These are phyloP conservation scores for Leccinum longicurvipes DNA, from an alignment of 768 basidiomycete genomes.

Conservation along the genomic window DNA sequence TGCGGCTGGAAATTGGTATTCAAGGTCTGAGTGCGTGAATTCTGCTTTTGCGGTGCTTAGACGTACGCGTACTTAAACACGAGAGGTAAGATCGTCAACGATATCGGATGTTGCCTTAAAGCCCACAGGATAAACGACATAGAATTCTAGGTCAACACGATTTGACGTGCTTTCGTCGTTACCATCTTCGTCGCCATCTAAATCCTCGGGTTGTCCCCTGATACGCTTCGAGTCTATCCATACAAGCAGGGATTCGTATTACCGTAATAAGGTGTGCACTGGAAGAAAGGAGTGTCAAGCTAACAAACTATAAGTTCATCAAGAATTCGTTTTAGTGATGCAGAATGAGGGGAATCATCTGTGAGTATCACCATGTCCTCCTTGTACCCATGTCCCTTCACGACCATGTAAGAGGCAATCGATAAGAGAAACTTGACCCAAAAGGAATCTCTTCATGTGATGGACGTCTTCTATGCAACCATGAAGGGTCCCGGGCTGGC, in stretches of 20 bases:
- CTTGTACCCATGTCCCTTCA: slow-evolving; percentile 50
- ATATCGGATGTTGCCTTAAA: too few relatives aligned
- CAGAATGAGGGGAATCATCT: slow-evolving; percentile 64
- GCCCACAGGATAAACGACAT: too few relatives aligned
- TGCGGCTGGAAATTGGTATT: slow-evolving; percentile 30
- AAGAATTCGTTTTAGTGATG: background rate
- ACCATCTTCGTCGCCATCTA: too few relatives aligned
- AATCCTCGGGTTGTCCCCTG: too few relatives aligned
- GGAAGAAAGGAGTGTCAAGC: too few relatives aligned
- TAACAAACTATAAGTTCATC: background rate
- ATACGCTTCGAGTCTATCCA: too few relatives aligned
- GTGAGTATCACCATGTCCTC: slow-evolving; percentile 85
- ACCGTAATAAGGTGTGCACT: too few relatives aligned
- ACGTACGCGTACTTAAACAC: background rate
- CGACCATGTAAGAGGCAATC: background rate
- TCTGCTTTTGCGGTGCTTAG: background rate
- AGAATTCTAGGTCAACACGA: too few relatives aligned
- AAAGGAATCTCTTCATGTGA: slow-evolving; percentile 78
- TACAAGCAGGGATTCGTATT: too few relatives aligned
- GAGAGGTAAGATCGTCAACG: background rate
- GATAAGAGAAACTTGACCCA: slow-evolving; percentile 40
- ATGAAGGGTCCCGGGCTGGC: slow-evolving; percentile 58
- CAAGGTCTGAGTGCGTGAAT: slow-evolving; percentile 1
- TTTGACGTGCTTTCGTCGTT: too few relatives aligned
- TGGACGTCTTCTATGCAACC: slow-evolving; percentile 93